These are phyloP conservation scores for Pythium guiyangense DNA, from an alignment of 352 stramenopile genomes.

Conservation along the genomic window DNA sequence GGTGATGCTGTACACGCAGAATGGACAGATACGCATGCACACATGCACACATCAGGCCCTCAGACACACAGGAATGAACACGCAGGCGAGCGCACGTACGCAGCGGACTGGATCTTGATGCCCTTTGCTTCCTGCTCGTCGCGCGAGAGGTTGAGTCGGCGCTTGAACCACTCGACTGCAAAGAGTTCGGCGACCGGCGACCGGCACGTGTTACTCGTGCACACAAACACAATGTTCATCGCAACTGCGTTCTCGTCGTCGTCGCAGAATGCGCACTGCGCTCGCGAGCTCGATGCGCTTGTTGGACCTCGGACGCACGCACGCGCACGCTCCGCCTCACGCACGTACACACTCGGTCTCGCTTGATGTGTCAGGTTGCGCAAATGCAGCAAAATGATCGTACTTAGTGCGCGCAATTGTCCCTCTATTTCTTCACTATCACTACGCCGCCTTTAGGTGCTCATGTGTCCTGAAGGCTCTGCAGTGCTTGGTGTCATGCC, in stretches of 20 bases:
- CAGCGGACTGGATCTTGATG: conserved; percentile 63
- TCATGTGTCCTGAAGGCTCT: no score
- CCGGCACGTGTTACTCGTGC: conserved; percentile 82
- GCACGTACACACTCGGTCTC: no score
- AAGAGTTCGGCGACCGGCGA: conserved; percentile 76
- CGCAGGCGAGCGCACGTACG: conserved; percentile 29
- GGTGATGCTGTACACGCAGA: conserved; percentile 36
- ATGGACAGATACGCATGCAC: neutral
- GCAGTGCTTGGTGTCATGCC: no score
- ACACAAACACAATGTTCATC: conserved; percentile 84
- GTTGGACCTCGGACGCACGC: neutral
- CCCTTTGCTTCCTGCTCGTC: conserved; percentile 64
- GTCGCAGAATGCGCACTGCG: neutral
- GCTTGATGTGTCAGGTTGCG: no score
- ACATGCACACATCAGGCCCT: neutral
- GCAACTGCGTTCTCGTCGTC: neutral
- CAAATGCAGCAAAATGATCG: no score
- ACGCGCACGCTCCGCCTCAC: neutral
- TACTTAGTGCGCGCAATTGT: no score
- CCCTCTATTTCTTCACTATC: no score
- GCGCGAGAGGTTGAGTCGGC: conserved; percentile 57
- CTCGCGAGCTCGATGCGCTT: neutral
- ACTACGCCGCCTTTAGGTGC: no score
- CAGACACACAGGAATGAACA: neutral
- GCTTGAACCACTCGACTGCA: conserved; percentile 74